Evolutionary conservation across 2,329 filamentous ascomycete genomes (phyloP).

Genomic region (Sphaerostilbella broomeana): DNA sequence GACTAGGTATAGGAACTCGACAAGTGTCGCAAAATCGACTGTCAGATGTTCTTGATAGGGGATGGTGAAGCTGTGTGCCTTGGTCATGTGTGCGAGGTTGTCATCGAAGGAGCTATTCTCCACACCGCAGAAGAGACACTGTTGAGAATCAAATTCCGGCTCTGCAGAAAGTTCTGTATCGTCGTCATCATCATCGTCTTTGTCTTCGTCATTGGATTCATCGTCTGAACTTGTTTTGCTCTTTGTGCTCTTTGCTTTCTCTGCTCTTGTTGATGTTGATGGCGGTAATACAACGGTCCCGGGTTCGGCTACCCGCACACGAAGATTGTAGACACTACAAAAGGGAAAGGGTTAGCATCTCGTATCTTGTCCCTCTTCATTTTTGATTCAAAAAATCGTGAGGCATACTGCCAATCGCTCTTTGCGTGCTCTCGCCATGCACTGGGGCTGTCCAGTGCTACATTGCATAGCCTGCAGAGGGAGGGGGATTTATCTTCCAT

Average conservation of each 20-base stretch:
- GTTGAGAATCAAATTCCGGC: conserved; percentile 22
- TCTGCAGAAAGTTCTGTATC: not conserved
- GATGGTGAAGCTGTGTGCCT: conserved; percentile 40
- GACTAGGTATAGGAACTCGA: conserved; percentile 42
- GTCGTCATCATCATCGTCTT: conserved; percentile 4
- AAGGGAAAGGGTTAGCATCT: not conserved
- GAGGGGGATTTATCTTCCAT: conserved; percentile 15
- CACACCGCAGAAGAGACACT: conserved; percentile 39
- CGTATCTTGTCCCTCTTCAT: not conserved
- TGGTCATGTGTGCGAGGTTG: conserved; percentile 44
- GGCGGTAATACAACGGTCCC: conserved; percentile 14
- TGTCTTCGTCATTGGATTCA: not conserved
- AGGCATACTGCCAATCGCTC: conserved; percentile 20
- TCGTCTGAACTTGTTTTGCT: not conserved
- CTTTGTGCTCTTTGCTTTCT: not conserved
- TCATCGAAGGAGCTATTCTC: conserved; percentile 25
- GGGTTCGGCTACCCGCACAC: conserved; percentile 17
- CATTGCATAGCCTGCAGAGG: conserved; percentile 18
- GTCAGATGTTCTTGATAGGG: conserved; percentile 33
- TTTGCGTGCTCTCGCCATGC: conserved; percentile 20
- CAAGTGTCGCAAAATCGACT: conserved; percentile 40
- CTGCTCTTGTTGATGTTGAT: conserved; percentile 5
- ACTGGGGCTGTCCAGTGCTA: conserved; percentile 13
- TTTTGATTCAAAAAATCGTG: not conserved
- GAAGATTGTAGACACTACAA: conserved; percentile 20